Conservation (phyloP, 305 asterid genomes). For the Fraxinus ornus region DNA sequence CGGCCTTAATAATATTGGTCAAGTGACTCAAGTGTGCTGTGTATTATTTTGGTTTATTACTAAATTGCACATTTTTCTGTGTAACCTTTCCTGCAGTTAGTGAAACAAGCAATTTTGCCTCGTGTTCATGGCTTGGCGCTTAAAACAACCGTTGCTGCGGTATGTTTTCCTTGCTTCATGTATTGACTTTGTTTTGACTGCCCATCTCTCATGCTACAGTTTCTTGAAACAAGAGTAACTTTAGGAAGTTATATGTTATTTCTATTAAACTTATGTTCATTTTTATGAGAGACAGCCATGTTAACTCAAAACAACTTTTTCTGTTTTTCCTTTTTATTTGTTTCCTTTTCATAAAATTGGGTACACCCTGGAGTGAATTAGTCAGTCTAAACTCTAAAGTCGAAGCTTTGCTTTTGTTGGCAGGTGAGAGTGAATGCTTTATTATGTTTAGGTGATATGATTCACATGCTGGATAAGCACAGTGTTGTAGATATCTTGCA, state of each 20-base stretch:
- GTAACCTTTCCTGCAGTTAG: conserved; percentile 51
- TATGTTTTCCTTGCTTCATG: conserved; percentile 38
- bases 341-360: background rate
- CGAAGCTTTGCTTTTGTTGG: conserved; percentile 23
- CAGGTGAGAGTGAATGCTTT: conserved; percentile 99
- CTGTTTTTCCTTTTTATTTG: background rate
- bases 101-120: conserved; percentile 80
- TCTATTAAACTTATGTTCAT: background rate
- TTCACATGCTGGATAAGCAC: conserved; percentile 76
- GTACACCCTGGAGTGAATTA: background rate
- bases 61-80: conserved; percentile 2
- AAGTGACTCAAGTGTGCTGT: background rate
- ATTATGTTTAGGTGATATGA: conserved; percentile 82
- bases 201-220: background rate
- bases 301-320: background rate
- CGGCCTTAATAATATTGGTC: background rate
- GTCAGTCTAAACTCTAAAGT: conserved; percentile 17
- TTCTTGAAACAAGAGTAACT: background rate
- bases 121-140: conserved; percentile 98
- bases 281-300: background rate
- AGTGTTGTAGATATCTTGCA: conserved; percentile 77
- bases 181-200: background rate
- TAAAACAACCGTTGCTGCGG: conserved; percentile 97
- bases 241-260: background rate
- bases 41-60: conserved; percentile 13